Evolutionary conservation across 2,329 filamentous ascomycete genomes (phyloP), one percentile per base, ranked within the genome.

Genomic region (Clarireedia homoeocarpa): DNA sequence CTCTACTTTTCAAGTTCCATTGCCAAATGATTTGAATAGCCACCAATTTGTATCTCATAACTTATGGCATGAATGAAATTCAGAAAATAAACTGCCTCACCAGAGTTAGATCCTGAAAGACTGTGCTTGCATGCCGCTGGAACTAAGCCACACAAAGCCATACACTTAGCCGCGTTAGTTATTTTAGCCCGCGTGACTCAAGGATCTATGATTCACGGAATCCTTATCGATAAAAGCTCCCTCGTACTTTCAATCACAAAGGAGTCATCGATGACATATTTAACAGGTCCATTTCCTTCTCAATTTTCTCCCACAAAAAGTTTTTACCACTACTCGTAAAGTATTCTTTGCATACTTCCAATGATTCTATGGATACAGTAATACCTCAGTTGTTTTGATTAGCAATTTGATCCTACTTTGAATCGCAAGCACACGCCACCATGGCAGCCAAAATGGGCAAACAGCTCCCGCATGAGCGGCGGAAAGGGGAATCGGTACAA

Each of bases 401-500:
- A 34, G 30, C 30, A 34, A 34, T 34, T 12, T 3, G 27, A 46
- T 38, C 34, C 24, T 24, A n/a, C 34, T 39, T 10, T 17, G 49
- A 7, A 49, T 7, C 36, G 12, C 36, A 51, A 20, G 3, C 24
- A 46, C 26, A 38, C n/a, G 17, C 30, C 52, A 44, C 44, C 24
- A 48, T 84, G 82, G 73, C 80, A 45, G 73, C 67, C 55, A 82
- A 77, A 73, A 65, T 34, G 30, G 30, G 73, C 64, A 70, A 72
- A 57, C 88, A 85, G 67, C 81, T 85, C 57, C 79, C 82, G 42
- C 84, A 89, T 67, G 91, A 96, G 73, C 83, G 88, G 71, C 86
- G 89, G 64, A 90, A 89, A 74, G 91, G 91, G 64, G 91, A 96
- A 75, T 83, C 88, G 59, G 89, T 92, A 81, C 59, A 80, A 66